phyloP scores from a whole-genome alignment of 208 protist species.

The Leishmania braziliensis region DNA sequence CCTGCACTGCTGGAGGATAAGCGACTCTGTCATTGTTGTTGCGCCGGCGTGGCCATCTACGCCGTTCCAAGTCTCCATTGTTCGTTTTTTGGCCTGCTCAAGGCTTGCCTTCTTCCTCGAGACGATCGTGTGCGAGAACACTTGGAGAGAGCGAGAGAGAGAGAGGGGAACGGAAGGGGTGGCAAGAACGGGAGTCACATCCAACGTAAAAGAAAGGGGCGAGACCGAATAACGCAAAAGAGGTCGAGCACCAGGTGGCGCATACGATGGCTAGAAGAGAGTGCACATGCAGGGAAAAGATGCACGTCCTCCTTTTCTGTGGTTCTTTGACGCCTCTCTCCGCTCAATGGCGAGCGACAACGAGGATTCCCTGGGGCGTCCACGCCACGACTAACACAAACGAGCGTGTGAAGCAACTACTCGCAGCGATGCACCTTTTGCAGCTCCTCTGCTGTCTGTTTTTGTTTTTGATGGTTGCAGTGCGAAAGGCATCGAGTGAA shows the following conservation, averaged over 20 bases:
- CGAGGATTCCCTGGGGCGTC: neutral
- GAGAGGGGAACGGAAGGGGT: neutral
- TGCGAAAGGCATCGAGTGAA: too few relatives aligned
- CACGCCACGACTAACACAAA: neutral
- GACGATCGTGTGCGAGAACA: neutral
- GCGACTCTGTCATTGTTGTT: constrained; percentile 55
- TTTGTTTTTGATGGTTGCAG: neutral
- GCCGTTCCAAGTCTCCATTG: neutral
- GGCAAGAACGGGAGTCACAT: neutral
- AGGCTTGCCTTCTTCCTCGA: too few relatives aligned
- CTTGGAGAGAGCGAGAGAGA: neutral
- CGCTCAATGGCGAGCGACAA: neutral
- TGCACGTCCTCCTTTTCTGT: neutral
- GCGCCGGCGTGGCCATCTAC: neutral
- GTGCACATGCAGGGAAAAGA: neutral
- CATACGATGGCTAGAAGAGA: neutral
- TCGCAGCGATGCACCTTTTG: neutral
- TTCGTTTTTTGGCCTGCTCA: neutral
- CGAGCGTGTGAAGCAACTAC: neutral
- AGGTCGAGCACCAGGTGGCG: neutral
- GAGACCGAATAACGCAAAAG: neutral
- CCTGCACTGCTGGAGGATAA: constrained; percentile 68
- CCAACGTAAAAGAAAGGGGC: neutral
- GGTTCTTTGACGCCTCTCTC: neutral
- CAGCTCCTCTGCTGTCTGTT: neutral